A percentile compares a stretch with the other conserved stretches of the same genome.
Evolutionary conservation across 352 stramenopile genomes (phyloP).

Genomic region (Phytophthora constricta): DNA sequence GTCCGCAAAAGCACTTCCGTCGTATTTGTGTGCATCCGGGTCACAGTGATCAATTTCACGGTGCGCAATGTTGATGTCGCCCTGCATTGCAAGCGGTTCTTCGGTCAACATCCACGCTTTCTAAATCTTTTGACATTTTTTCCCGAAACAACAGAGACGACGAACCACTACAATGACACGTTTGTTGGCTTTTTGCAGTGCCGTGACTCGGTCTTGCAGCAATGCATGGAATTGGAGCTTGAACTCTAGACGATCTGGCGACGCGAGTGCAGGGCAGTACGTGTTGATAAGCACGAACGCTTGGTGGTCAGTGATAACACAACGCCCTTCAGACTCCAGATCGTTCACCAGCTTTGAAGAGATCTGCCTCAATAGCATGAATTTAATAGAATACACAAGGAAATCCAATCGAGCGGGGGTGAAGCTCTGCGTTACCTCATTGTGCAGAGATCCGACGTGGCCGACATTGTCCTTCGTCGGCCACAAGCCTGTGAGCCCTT

Average conservation of each 20-base stretch:
- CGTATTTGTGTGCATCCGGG: slow-evolving; percentile 33
- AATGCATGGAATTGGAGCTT: slow-evolving; percentile 86
- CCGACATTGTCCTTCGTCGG: slow-evolving; percentile 65
- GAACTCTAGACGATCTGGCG: slow-evolving; percentile 78
- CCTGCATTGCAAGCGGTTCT: slow-evolving; percentile 37
- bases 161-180: slow-evolving; percentile 73
- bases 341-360: slow-evolving; percentile 58
- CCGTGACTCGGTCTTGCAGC: slow-evolving; percentile 66
- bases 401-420: no score
- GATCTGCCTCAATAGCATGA: slow-evolving; percentile 38
- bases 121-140: no score
- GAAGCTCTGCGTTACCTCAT: no score
- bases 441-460: slow-evolving; percentile 52
- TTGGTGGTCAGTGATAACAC: slow-evolving; percentile 88
- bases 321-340: slow-evolving; percentile 82
- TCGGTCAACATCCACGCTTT: slow-evolving; percentile 6
- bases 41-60: slow-evolving; percentile 83
- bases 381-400: no score
- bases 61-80: slow-evolving; percentile 88
- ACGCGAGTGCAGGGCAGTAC: slow-evolving; percentile 84
- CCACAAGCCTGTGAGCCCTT: slow-evolving; percentile 74
- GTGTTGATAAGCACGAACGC: slow-evolving; percentile 92
- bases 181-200: slow-evolving; percentile 55
- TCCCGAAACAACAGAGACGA: background rate
- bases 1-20: slow-evolving; percentile 52